Base-by-base conservation (phyloP, 352 stramenopile species). In the Phytophthora pistaciae region DNA sequence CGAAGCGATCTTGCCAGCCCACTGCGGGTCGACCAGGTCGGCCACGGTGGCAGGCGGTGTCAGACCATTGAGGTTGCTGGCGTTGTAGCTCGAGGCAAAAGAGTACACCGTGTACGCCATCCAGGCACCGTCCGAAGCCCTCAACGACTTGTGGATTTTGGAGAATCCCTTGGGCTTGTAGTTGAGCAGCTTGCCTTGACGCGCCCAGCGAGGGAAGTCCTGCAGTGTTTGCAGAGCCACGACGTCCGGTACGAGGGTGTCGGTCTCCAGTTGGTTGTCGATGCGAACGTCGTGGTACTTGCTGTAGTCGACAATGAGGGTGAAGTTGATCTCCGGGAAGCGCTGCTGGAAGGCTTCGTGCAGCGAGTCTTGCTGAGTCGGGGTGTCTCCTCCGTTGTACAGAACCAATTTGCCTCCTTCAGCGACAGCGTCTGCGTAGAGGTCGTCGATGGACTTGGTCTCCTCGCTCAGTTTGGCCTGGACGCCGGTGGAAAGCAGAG, bases 241-340 rank as follows among this genome's bases (percentile, higher is more conserved):
- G 14, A 85, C 68, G 54, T 84, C 79, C 2, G 76, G 75, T 14
- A 85, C 80, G 7, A 88, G 60, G 9, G 57, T 64, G 56, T 80
- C 65, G 21, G 68, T 83, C 64, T 86, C 82, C 62, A 90, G 55
- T 48, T 87, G 72, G 64, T 93, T 85, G 75, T 94, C 77, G 23
- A 88, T 78, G 11, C 82, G 87, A 23, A 80, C 87, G 42, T 86
- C 66, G 66, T 88, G 75, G 67, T 78, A 85, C 62, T 87, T 87
- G 72, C 64, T 79, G 76, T 91, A 85, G 72, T 87, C 83, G n/a
- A 86, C 67, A n/a, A 87, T 48, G 4, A 89, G 23, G 7, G 80
- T 86, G 74, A 90, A 83, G 58, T 89, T 90, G 67, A 92, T 78
- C 18, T 83, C 55, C 1, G 84, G 79, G 70, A 81, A 88, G 0